A percentile compares a stretch with the other conserved stretches of the same genome.
Conservation (phyloP, 192 early-diverging fungal genomes). For the Dissophora globulifera region DNA sequence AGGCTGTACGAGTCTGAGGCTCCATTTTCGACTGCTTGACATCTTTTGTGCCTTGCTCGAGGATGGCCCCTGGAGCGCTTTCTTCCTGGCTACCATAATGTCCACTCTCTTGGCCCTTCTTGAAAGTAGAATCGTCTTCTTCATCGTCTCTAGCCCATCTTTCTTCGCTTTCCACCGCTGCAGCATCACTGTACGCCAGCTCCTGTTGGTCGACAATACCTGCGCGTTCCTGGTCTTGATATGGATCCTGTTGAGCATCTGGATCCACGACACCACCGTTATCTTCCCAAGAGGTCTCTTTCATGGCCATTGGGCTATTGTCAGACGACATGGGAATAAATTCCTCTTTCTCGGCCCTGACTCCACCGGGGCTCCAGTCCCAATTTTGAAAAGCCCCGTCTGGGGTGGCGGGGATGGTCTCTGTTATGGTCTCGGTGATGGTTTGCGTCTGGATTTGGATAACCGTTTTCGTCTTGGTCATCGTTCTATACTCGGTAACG, state of each 20-base stretch:
- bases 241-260: slow-evolving; percentile 14
- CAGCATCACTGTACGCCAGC: slow-evolving; percentile 1
- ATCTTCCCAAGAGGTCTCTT: neutral
- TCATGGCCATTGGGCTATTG: neutral
- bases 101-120: too few species aligned
- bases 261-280: neutral
- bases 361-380: too few species aligned
- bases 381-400: neutral
- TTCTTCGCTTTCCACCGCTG: slow-evolving; percentile 7
- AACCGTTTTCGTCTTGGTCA: neutral
- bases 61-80: too few species aligned
- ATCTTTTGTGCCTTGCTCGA: too few species aligned
- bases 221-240: slow-evolving; percentile 1
- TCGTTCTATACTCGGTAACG: neutral
- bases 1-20: too few species aligned
- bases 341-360: too few species aligned
- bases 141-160: neutral
- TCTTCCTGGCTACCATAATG: slow-evolving; percentile 61
- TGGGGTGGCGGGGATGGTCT: neutral
- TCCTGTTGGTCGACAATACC: neutral
- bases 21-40: too few species aligned
- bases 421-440: slow-evolving; percentile 17
- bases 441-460: too few species aligned
- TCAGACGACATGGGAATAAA: too few species aligned
- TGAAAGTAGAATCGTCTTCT: neutral